Evolutionary conservation across 2,329 filamentous ascomycete genomes (phyloP), one percentile per base, ranked within the genome.

Genomic region (Trichoderma pleuroti): DNA sequence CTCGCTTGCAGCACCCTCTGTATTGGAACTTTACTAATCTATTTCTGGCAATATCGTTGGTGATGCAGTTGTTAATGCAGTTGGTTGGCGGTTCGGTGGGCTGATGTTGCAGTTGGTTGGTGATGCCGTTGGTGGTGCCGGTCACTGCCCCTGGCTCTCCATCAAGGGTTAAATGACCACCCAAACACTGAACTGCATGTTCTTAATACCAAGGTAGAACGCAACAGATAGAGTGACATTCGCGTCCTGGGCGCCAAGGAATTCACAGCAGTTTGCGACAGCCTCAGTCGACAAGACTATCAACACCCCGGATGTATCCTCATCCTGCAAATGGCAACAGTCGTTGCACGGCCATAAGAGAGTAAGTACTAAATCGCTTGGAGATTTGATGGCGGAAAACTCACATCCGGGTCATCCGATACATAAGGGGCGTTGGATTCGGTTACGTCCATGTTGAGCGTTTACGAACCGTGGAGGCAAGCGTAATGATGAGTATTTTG

Each of bases 371-470:
- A 8, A 42, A 42, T 42, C 8, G 18, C 18, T n/a, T n/a, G 16
- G 39, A 42, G 16, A 42, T 4, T 42, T 42, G 39, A 42, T n/a
- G 39, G 39, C 39, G 8, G 9, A 8, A 8, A n/a, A n/a, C 39
- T 42, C 1, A 4, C 18, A n/a, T n/a, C 39, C 39, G 39, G 8
- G 4, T n/a, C 18, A 42, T 42, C 16, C 39, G 39, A n/a, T 42
- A n/a, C 39, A 0, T n/a, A 42, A n/a, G 39, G 39, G 39, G 8
- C 0, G 1, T 42, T n/a, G 16, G 3, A n/a, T 42, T 42, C 0
- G 39, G 18, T 2, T 10, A 42, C n/a, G 39, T 42, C 4, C 0
- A 1, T 1, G 1, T n/a, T 42, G 16, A 42, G 8, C 0, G 4
- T 42, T 42, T 16, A 42, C 39, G n/a, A 42, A n/a, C 1, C 0